Evolutionary conservation across 2,329 filamentous ascomycete species (phyloP).

Genomic region (Magnaporthiopsis incrustans): DNA sequence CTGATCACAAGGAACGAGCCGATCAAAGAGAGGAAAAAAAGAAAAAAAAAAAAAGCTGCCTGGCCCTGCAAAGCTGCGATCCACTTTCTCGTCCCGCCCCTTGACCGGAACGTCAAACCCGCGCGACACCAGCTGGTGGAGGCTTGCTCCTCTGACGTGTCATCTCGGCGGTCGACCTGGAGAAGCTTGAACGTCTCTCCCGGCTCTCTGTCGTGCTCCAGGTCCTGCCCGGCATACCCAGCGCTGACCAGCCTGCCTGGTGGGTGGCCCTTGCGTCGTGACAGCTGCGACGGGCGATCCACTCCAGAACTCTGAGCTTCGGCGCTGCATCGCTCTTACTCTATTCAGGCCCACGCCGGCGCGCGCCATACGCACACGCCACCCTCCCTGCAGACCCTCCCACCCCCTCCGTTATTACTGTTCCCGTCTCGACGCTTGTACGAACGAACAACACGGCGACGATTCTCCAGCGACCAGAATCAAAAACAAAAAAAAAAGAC

Average conservation of each 20-base stretch:
- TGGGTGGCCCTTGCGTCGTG: not conserved
- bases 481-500: not conserved
- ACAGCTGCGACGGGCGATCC: not conserved
- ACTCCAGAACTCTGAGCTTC: not conserved
- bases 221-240: not conserved
- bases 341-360: not conserved
- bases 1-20: not conserved
- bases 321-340: not conserved
- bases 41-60: not conserved
- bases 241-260: not conserved
- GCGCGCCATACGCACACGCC: not conserved
- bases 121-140: not conserved
- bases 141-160: not conserved
- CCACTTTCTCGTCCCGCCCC: not conserved
- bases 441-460: not conserved
- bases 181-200: not conserved
- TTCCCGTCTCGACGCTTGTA: not conserved
- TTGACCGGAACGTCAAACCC: not conserved
- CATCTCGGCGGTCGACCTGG: not conserved
- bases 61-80: not conserved
- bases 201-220: not conserved
- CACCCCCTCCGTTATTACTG: not conserved
- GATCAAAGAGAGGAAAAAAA: too few species aligned
- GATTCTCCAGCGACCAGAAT: not conserved
- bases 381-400: not conserved